A percentile compares a stretch with the other conserved stretches of the same genome.
Evolutionary conservation across 805 yeast species (phyloP).

Genomic region (Ogataea dorogensis): DNA sequence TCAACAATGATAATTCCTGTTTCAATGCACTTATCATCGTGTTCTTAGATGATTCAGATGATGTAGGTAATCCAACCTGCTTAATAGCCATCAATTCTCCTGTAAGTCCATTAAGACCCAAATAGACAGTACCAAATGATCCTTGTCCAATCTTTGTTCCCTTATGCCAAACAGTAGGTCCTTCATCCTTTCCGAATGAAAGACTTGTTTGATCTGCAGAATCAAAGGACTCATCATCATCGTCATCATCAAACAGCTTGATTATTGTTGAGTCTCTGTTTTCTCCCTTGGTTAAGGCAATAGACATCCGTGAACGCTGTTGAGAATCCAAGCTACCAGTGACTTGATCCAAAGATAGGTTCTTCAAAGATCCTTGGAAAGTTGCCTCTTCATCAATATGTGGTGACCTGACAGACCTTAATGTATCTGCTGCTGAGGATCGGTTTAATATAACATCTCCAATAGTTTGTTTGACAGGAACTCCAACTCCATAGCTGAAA

Average conservation of each 20-base stretch:
- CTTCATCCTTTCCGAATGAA: conserved; percentile 41
- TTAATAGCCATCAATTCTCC: conserved; percentile 98
- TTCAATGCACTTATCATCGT: conserved; percentile 76
- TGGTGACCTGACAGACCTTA: conserved; percentile 16
- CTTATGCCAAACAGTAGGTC: conserved; percentile 84
- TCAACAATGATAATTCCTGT: conserved; percentile 74
- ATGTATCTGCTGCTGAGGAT: conserved; percentile 53
- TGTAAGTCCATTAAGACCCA: conserved; percentile 87
- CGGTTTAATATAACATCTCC: conserved; percentile 63
- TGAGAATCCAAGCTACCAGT: conserved; percentile 7
- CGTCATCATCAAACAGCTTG: conserved; percentile 44
- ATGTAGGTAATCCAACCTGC: conserved; percentile 70
- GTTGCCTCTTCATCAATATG: conserved; percentile 4
- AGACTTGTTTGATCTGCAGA: conserved; percentile 40
- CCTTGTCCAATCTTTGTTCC: conserved; percentile 96
- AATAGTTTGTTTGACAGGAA: conserved; percentile 45
- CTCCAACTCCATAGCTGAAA: conserved; percentile 30
- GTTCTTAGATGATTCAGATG: conserved; percentile 32
- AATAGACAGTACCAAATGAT: conserved; percentile 87
- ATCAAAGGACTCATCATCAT: conserved; percentile 35
- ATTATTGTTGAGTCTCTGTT: conserved; percentile 41
- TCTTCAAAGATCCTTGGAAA: conserved; percentile 6
- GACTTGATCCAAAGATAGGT: conserved; percentile 3
- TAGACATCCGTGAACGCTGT: conserved; percentile 22
- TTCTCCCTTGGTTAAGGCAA: conserved; percentile 19